phyloP scores from a whole-genome alignment of 768 basidiomycete species.

The Polyporus arcularius region DNA sequence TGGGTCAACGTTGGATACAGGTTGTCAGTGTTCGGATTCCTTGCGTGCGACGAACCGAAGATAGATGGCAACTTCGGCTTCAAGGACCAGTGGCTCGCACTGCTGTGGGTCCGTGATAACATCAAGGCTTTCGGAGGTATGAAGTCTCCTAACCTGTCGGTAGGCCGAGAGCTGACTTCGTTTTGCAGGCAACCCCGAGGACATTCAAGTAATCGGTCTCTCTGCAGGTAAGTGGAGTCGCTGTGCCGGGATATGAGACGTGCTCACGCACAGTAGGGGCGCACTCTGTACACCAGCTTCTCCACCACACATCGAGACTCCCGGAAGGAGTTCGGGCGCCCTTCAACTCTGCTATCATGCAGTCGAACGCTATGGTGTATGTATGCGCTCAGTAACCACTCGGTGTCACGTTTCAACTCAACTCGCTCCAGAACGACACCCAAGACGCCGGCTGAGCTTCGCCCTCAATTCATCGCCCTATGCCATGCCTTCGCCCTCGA shows the following conservation, averaged over 20 bases:
- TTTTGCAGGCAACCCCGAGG: conserved; percentile 53
- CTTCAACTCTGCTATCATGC: conserved; percentile 64
- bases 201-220: conserved; percentile 67
- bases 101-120: conserved; percentile 72
- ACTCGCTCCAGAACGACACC: conserved; percentile 43
- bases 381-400: conserved; percentile 19
- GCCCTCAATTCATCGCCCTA: conserved; percentile 64
- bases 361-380: conserved; percentile 76
- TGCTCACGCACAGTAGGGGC: conserved; percentile 44
- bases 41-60: conserved; percentile 62
- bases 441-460: conserved; percentile 58
- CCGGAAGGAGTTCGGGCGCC: conserved; percentile 59
- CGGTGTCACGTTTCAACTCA: neutral
- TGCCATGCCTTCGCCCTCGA: conserved; percentile 58
- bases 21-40: conserved; percentile 74
- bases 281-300: conserved; percentile 73
- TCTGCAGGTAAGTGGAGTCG: conserved; percentile 55
- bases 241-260: neutral
- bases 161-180: neutral
- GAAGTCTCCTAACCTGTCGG: conserved; percentile 2
- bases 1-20: conserved; percentile 81
- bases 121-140: conserved; percentile 70
- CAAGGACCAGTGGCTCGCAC: conserved; percentile 80
- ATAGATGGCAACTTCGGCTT: conserved; percentile 80
- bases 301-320: conserved; percentile 68